phyloP scores from a whole-genome alignment of 2,329 filamentous ascomycete genomes.

The Dryadomyces quercus-mongolicae region DNA sequence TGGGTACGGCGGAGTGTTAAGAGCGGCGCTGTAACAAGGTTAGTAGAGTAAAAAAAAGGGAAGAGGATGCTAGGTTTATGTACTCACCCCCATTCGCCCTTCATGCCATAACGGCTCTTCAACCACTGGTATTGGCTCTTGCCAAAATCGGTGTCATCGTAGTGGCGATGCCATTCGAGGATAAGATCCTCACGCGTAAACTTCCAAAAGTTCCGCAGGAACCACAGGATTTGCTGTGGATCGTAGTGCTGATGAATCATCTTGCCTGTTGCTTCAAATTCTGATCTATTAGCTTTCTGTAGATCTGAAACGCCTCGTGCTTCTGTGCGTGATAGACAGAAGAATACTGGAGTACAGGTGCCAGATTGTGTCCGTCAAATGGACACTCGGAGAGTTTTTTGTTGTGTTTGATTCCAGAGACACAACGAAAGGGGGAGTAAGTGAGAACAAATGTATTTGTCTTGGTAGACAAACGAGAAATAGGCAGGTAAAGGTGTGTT shows the following conservation, averaged over 20 bases:
- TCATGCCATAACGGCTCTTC: slow-evolving; percentile 12
- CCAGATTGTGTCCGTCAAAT: too few species aligned
- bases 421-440: background rate
- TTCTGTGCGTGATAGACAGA: too few species aligned
- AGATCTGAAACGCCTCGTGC: too few species aligned
- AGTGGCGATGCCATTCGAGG: slow-evolving; percentile 3
- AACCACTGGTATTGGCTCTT: slow-evolving; percentile 14
- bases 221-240: slow-evolving; percentile 13
- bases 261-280: background rate
- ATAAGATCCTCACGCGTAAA: slow-evolving; percentile 7
- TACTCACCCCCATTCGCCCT: slow-evolving; percentile 13
- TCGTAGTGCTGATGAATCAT: slow-evolving; percentile 12
- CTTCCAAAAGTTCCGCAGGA: slow-evolving; percentile 12
- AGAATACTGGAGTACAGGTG: too few species aligned
- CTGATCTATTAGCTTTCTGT: too few species aligned
- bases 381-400: too few species aligned
- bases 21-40: slow-evolving; percentile 6
- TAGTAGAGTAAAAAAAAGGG: background rate
- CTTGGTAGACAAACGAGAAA: background rate
- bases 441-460: background rate
- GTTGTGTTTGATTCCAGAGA: too few species aligned
- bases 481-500: too few species aligned
- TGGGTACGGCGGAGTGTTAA: slow-evolving; percentile 10
- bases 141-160: slow-evolving; percentile 9
- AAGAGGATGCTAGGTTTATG: background rate